Evolutionary conservation across 345 rosid species (phyloP), one percentile per base, ranked within the genome.

Genomic region (Citrus inodora): DNA sequence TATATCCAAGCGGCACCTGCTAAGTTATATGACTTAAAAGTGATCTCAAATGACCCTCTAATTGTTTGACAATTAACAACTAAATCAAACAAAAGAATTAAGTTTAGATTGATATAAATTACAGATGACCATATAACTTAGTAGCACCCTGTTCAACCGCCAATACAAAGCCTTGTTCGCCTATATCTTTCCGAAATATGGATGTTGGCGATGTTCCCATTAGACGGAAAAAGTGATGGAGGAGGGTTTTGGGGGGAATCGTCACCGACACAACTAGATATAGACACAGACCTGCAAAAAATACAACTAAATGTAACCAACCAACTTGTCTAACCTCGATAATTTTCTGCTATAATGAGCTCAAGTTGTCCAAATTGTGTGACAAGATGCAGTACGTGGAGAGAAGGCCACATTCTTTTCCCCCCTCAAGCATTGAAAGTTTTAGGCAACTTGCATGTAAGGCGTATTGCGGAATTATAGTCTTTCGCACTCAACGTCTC

Each of bases 361-460:
- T 3, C 74, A 51, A 51, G 25, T 17, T 51, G 38, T 27, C 79
- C 81, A 46, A 70, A 10, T 79, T 64, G 76, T 24, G 40, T 0
- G 13, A 13, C 51, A 46, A 46, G 0, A 11, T 46, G 17, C 3
- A 55, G 40, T 5, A 1, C 4, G 51, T 65, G 71, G 70, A 71
- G 13, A 61, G 67, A 71, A 73, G 58, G 11, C 19, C 33, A 38
- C 27, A n/a, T 35, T n/a, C n/a, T 27, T 0, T 25, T 25, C 25
- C 25, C 25, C 32, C 27, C 58, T 53, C 40, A 56, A 32, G 76
- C 40, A 2, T 10, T 62, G 51, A 46, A 46, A 16, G 4, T 13
- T 46, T 8, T 27, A 38, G 38, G 72, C 80, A 42, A 67, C 75
- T 71, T 76, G 85, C 25, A 32, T 35, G 6, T 3, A 13, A 11